Evolutionary conservation across 352 stramenopile genomes (phyloP).

Genomic region (Phytophthora brassicae): DNA sequence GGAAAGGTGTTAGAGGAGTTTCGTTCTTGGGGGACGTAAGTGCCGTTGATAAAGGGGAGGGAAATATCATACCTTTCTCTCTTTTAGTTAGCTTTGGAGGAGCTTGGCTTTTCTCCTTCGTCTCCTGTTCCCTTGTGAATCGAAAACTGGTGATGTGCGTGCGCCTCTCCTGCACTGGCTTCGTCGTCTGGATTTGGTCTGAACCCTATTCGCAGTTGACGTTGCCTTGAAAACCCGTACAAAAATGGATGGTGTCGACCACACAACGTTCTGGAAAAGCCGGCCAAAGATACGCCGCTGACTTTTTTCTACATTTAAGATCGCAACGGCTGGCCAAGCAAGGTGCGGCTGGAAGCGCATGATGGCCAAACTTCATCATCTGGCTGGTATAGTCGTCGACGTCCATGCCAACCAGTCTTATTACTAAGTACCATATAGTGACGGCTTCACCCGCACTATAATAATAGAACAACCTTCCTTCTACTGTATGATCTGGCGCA

Average conservation of each 20-base stretch:
- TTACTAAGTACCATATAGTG: too few relatives aligned
- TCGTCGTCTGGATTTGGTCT: background rate
- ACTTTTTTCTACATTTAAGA: constrained; percentile 27
- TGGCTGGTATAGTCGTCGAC: too few relatives aligned
- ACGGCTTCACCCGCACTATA: too few relatives aligned
- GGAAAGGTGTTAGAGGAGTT: constrained; percentile 14
- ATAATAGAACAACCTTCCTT: too few relatives aligned
- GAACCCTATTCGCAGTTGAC: background rate
- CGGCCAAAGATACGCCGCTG: constrained; percentile 23
- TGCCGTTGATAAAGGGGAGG: constrained; percentile 20
- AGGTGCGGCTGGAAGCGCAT: background rate
- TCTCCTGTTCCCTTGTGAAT: constrained; percentile 35
- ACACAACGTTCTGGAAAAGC: constrained; percentile 23
- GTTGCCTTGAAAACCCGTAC: background rate
- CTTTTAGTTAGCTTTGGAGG: background rate
- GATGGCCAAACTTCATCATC: background rate
- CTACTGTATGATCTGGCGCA: too few relatives aligned
- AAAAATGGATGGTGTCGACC: constrained; percentile 13
- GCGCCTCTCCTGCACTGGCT: constrained; percentile 19
- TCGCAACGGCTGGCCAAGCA: constrained; percentile 17
- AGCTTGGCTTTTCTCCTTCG: constrained; percentile 25
- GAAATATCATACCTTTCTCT: constrained; percentile 27
- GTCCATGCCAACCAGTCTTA: too few relatives aligned
- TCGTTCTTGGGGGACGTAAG: constrained; percentile 6
- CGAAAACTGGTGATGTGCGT: constrained; percentile 17